Evolutionary conservation across 352 stramenopile genomes (phyloP).

Genomic region (Globisporangium radiosum): DNA sequence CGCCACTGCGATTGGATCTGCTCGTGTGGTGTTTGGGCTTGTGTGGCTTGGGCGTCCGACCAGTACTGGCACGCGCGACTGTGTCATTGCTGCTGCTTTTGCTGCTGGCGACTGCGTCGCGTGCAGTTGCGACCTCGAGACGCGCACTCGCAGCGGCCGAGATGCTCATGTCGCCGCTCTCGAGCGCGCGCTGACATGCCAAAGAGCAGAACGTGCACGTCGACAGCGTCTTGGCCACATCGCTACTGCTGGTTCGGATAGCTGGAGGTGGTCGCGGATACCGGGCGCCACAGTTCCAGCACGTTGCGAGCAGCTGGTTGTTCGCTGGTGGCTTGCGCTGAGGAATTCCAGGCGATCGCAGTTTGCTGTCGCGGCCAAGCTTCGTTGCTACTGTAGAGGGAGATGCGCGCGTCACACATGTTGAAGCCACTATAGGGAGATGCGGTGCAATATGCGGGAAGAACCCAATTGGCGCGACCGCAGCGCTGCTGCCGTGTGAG

Average conservation of each 20-base stretch:
- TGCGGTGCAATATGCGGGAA: too few species aligned
- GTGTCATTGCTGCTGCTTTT: neutral
- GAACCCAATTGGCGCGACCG: too few species aligned
- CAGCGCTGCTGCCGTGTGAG: too few species aligned
- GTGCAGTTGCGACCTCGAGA: neutral
- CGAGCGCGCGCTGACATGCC: slow-evolving; percentile 28
- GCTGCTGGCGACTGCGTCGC: neutral
- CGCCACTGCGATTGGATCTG: neutral
- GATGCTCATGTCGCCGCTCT: slow-evolving; percentile 36
- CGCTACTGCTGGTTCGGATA: slow-evolving; percentile 6
- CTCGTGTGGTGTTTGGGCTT: neutral
- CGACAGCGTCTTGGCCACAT: neutral
- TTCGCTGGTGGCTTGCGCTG: slow-evolving; percentile 26
- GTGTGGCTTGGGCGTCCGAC: slow-evolving; percentile 1
- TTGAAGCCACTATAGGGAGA: neutral
- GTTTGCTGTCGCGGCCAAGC: slow-evolving; percentile 2
- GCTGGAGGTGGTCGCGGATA: slow-evolving; percentile 31
- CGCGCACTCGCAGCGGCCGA: slow-evolving; percentile 23
- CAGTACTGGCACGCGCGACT: neutral
- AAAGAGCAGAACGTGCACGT: slow-evolving; percentile 34
- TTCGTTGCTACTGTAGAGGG: slow-evolving; percentile 1
- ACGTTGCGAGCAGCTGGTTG: slow-evolving; percentile 31
- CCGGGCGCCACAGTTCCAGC: slow-evolving; percentile 55
- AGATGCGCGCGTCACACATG: neutral
- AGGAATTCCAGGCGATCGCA: too few species aligned